Base-by-base conservation (phyloP, 1,139 yeast genomes). In the Yamadazyma atmosphaerica region DNA sequence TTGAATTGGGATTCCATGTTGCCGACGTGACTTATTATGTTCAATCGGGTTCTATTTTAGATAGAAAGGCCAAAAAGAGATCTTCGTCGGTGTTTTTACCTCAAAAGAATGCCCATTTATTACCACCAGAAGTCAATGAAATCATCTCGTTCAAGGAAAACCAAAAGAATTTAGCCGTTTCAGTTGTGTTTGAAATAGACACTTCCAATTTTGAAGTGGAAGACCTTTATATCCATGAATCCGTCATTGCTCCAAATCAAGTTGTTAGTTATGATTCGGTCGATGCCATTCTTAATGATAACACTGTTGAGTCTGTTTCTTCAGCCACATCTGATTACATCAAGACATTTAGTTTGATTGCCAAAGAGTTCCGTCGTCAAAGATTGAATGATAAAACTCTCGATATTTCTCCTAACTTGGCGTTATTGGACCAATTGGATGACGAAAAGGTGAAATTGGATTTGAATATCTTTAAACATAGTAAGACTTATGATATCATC, bases 1-100 rank as follows among this genome's bases (percentile, higher is more conserved):
- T 85, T 45, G 94, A 86, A 54, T 60, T 79, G 43, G 90, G 89
- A 12, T 83, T 87, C 56, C 98, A 92, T 60, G 79, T 84, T 33
- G 73, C 86, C 18, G 98, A 92, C 63, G 81, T 86, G 11, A 73
- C 94, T 4, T 80, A 80, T 41, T 87, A 71, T 52, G 65, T 90
- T 39, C 79, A 75, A 48, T 81, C 79, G 24, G 92, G 89, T 12
- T 81, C 95, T 0, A 66, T 79, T 2, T 68, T 92, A 45, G 98
- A 92, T 55, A 82, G 94, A 44, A 90, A 92, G 58, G 86, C 96
- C 2, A 86, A 88, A 61, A 89, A 88, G 65, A 79, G 98, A 58
- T 88, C 95, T 2, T 81, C 92, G 2, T 82, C 96, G 11, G 98
- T 92, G 5, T 85, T 83, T 56, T 76, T 92, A 61, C 94, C 95